Percentiles rank a stretch among this genome's conserved stretches.
Evolutionary conservation across 2,329 filamentous ascomycete species (phyloP).

Genomic region (Ophiosphaerella narmari): DNA sequence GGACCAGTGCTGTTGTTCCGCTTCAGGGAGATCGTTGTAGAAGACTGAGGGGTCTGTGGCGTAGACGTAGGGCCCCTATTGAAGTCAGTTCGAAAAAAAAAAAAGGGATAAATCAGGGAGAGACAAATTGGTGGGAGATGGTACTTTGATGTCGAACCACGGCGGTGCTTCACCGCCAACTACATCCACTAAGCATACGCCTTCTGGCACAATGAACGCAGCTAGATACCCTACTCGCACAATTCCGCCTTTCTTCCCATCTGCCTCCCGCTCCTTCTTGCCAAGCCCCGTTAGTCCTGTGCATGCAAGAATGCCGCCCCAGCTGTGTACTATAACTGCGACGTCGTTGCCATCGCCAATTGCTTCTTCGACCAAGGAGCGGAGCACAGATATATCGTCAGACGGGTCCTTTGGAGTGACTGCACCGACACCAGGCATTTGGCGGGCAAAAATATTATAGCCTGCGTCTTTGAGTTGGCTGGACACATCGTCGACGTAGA

Average conservation of each 20-base stretch:
- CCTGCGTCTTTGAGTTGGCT: slow-evolving; percentile 33
- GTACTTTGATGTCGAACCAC: slow-evolving; percentile 36
- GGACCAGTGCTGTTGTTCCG: slow-evolving; percentile 28
- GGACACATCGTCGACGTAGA: slow-evolving; percentile 29
- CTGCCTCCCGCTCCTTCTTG: slow-evolving; percentile 37
- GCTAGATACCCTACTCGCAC: slow-evolving; percentile 43
- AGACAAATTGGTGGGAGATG: background rate
- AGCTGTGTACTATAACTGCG: slow-evolving; percentile 51
- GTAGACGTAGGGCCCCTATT: slow-evolving; percentile 2
- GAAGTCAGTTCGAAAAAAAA: background rate
- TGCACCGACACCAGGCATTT: slow-evolving; percentile 35
- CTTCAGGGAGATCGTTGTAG: slow-evolving; percentile 36
- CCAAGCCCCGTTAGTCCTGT: slow-evolving; percentile 43
- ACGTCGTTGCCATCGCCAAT: slow-evolving; percentile 49
- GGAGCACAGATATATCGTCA: slow-evolving; percentile 43
- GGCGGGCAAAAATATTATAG: slow-evolving; percentile 34
- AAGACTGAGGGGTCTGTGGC: slow-evolving; percentile 14
- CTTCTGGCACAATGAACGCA: slow-evolving; percentile 45
- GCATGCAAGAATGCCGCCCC: slow-evolving; percentile 49
- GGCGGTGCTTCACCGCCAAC: slow-evolving; percentile 24
- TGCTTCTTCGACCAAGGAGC: slow-evolving; percentile 38
- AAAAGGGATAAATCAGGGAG: too few species aligned
- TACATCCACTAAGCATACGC: slow-evolving; percentile 37
- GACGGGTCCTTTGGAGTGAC: slow-evolving; percentile 31
- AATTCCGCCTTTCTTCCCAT: slow-evolving; percentile 48